Evolutionary conservation across 176 grass and related monocot genomes (phyloP).

Genomic region (Elymus sibiricus): DNA sequence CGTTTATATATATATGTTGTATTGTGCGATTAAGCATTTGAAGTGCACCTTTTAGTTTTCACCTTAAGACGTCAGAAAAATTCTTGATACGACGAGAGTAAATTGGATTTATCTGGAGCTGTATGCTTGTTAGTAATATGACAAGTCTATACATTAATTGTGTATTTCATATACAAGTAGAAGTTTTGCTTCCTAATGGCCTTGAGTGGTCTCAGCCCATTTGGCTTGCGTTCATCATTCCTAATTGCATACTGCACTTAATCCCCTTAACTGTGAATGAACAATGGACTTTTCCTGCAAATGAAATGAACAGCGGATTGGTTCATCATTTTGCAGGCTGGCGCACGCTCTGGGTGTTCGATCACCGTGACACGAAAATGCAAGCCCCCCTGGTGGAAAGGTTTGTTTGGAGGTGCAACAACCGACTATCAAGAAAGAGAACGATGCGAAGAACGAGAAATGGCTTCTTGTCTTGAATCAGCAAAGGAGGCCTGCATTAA

Average conservation of each 20-base stretch:
- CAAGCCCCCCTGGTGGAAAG: slow-evolving; percentile 82
- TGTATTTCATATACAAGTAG: background rate
- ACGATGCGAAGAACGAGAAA: background rate
- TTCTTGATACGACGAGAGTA: background rate
- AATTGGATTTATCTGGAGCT: background rate
- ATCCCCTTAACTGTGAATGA: background rate
- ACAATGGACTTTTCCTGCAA: background rate
- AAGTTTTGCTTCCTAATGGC: background rate
- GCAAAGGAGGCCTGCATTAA: slow-evolving; percentile 10
- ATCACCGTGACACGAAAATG: slow-evolving; percentile 77
- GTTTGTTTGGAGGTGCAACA: slow-evolving; percentile 43
- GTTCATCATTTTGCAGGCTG: slow-evolving; percentile 42
- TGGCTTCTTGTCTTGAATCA: slow-evolving; percentile 5
- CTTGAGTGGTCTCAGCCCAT: background rate
- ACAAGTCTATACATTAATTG: background rate
- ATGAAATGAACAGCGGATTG: background rate
- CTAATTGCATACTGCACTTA: background rate
- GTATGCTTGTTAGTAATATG: background rate
- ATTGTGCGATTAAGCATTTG: background rate
- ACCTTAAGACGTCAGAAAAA: background rate
- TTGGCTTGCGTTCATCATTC: background rate
- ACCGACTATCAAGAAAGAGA: slow-evolving; percentile 7
- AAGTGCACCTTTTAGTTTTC: background rate
- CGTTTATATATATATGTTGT: background rate
- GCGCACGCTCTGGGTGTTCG: slow-evolving; percentile 70